A percentile compares a stretch with the other conserved stretches of the same genome.
Conservation (phyloP, 352 stramenopile genomes). For the Phytopythium ostracodes region DNA sequence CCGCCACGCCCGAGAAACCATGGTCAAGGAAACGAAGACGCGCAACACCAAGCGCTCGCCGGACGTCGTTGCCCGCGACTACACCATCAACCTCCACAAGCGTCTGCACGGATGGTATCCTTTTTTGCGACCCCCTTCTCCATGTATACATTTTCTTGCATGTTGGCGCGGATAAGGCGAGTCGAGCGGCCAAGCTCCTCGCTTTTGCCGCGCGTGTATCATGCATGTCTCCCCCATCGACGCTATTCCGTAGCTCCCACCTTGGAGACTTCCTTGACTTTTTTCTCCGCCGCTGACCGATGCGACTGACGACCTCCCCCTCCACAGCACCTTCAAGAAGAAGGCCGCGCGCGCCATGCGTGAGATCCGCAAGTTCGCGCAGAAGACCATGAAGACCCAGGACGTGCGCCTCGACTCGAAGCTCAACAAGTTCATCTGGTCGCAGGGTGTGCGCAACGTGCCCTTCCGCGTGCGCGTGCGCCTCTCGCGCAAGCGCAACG, state of each 20-base stretch:
- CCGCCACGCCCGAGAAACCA: slow-evolving; percentile 26
- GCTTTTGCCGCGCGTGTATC: slow-evolving; percentile 3
- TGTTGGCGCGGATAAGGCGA: slow-evolving; percentile 3
- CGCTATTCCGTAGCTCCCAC: slow-evolving; percentile 70
- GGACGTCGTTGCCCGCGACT: slow-evolving; percentile 96
- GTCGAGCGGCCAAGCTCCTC: not conserved
- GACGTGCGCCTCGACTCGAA: slow-evolving; percentile 95
- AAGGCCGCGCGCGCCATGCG: slow-evolving; percentile 96
- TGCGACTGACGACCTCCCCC: slow-evolving; percentile 15
- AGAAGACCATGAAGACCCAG: slow-evolving; percentile 96
- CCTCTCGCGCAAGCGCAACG: slow-evolving; percentile 98
- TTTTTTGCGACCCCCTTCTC: slow-evolving; percentile 54
- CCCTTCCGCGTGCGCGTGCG: slow-evolving; percentile 96
- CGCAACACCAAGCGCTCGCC: slow-evolving; percentile 82
- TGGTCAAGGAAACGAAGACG: slow-evolving; percentile 88
- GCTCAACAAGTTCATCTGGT: slow-evolving; percentile 98
- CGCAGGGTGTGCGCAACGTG: slow-evolving; percentile 97
- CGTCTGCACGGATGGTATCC: slow-evolving; percentile 90
- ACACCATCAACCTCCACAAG: slow-evolving; percentile 99
- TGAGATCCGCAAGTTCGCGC: slow-evolving; percentile 97
- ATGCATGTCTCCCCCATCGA: slow-evolving; percentile 10
- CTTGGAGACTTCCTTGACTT: slow-evolving; percentile 88
- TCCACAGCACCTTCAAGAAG: slow-evolving; percentile 94
- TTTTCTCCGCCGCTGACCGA: slow-evolving; percentile 21
- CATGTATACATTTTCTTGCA: slow-evolving; percentile 20